Conservation (phyloP, 768 basidiomycete species). For the Termitomyces sp. region DNA sequence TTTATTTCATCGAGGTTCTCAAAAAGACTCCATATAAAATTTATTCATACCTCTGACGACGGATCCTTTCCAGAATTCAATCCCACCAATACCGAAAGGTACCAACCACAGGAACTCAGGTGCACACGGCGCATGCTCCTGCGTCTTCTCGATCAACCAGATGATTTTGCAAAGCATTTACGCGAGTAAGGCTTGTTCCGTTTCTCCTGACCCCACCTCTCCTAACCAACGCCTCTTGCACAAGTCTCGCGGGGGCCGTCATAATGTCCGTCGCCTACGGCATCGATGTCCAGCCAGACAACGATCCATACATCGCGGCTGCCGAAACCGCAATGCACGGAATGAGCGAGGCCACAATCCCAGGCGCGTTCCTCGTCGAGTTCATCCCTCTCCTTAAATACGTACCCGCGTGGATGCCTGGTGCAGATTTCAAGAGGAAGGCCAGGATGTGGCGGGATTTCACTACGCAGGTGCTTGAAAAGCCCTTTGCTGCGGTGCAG, state of each 20-base stretch:
- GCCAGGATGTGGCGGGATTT: conserved; percentile 21
- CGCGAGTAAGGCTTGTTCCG: conserved; percentile 19
- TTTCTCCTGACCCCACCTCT: not conserved
- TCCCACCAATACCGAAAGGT: conserved; percentile 17
- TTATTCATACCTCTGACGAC: not conserved
- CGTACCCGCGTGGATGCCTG: conserved; percentile 30
- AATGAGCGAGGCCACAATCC: conserved; percentile 20
- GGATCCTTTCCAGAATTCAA: conserved; percentile 24
- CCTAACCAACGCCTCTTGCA: not conserved
- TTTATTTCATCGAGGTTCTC: not conserved
- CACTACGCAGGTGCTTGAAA: conserved; percentile 14
- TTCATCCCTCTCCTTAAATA: conserved; percentile 23
- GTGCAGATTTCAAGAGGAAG: conserved; percentile 26
- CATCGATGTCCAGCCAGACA: conserved; percentile 20
- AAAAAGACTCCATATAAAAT: too few species aligned
- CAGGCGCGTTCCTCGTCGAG: conserved; percentile 29
- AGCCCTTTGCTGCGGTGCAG: conserved; percentile 16
- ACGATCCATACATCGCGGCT: conserved; percentile 29
- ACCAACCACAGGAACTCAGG: conserved; percentile 19
- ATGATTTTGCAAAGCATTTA: conserved; percentile 21
- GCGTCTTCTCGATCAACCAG: conserved; percentile 23
- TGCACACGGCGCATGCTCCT: conserved; percentile 23
- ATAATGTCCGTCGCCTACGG: conserved; percentile 30
- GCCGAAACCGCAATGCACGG: conserved; percentile 25
- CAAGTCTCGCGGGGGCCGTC: conserved; percentile 16